Evolutionary conservation across 108 stramenopile species (phyloP), one percentile per base, ranked within the genome.

Genomic region (Nannochloropsis gaditana): DNA sequence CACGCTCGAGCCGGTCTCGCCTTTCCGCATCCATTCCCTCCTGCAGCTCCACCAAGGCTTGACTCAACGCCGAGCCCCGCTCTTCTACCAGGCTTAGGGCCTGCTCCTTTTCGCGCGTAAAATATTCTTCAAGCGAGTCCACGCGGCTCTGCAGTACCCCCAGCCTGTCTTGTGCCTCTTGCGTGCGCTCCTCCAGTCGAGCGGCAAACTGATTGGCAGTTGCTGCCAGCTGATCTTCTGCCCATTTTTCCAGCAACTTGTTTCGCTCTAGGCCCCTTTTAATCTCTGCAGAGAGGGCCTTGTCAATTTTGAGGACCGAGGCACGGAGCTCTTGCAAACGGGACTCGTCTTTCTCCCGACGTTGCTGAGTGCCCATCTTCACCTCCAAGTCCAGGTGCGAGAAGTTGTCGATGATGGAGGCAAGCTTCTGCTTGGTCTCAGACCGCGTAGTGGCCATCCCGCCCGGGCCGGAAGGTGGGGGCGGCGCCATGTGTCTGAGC

Each of bases 11-110:
- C 43, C 97, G 88, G 82, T 93, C 90, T 45, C 89, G 90, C 41
- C 94, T 89, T 86, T 98, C 97, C 80, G 87, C 90, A 43, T 94
- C 92, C 84, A 96, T 93, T 43, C 95, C 94, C 4, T 45, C 83
- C 79, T 89, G 85, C 19, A 89, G 86, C n/a, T 83, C 83, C n/a
- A 42, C 43, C 85, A 73, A 73, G 82, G 50, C 44, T 11, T 43
- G n/a, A 9, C 15, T 80, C 42, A 44, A 9, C 9, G 19, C 11
- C 21, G 43, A 11, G 9, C 45, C n/a, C 44, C 47, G 42, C 19
- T 17, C 17, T 44, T 47, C 43, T 44, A 44, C 43, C 43, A 45
- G 17, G n/a, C 43, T 21, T 19, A 82, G 21, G 43, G 43, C 41
- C 73, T 84, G 73, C 42, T 84, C 45, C 84, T 9, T 79, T 21